Evolutionary conservation across 176 grass and related monocot species (phyloP), one percentile per base, ranked within the genome.

Genomic region (Phyllostachys edulis): DNA sequence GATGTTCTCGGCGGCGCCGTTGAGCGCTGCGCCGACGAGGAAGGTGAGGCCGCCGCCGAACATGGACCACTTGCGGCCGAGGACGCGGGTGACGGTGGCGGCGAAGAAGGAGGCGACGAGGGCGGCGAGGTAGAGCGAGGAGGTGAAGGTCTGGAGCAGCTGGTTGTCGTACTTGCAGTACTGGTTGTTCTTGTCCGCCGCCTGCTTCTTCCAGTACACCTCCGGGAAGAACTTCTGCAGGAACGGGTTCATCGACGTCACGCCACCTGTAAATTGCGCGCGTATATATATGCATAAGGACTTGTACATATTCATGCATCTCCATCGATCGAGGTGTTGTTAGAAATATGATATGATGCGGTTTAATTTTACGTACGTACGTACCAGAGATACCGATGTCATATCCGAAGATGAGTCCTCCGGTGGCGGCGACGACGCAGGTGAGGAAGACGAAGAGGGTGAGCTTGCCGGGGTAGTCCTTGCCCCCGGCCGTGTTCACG

Each of bases 81-180:
- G 5, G 7, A 16, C 79, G 62, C 86, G 86, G 34, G 90, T 92
- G 82, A 89, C 86, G 74, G 90, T 83, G 74, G 90, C 83, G 39
- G 90, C 90, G 79, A 92, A 89, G 90, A 92, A 71, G 83, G 87
- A 92, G 69, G 90, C 40, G 62, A 89, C 87, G 24, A 92, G 87
- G 0, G 90, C 90, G 13, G 90, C 90, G 0, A 92, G 84, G 82
- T 95, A 95, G 46, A 95, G 83, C 9, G 93, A 95, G 11, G 93
- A 95, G 1, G 93, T 95, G 88, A 95, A 95, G 29, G 85, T 82
- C 80, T 87, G 86, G 21, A 95, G 93, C 17, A 92, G 62, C 67
- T 88, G 90, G 86, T 83, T 90, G 88, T 95, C 88, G 81, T 84
- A 95, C 71, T 86, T 82, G 86, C 93, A 95, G 88, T 88, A 95